Evolutionary conservation across 2,329 filamentous ascomycete species (phyloP), one percentile per base, ranked within the genome.

Genomic region (Nothophoma quercina): DNA sequence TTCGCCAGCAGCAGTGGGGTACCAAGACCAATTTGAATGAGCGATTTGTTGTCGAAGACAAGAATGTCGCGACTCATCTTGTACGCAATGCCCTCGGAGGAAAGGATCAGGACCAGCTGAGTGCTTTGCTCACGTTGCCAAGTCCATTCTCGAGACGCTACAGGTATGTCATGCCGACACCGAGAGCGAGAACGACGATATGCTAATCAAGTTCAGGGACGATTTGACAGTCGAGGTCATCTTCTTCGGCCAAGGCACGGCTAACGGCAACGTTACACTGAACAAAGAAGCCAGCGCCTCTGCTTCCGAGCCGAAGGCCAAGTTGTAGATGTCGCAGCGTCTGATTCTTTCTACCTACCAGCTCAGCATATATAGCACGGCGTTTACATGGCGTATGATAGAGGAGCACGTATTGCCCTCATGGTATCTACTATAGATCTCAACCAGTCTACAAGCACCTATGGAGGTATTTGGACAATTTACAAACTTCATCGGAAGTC

Each of bases 201-300:
- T 21, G 13, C 36, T 47, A 22, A 52, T 8, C 12, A 45, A 62
- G 66, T 39, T 70, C 39, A 93, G 91, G 63, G 95, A 99, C 71
- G 95, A 99, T 72, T 79, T 99, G 58, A 99, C 95, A 0, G 93
- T 99, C 13, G 91, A 99, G 75, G 95, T 99, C 56, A 96, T 99
- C 69, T 99, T 99, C 83, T 99, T 99, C 67, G 95, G 95, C 55
- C 86, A 96, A 63, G 85, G 88, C 28, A 70, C 87, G 45, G 87
- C 87, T 71, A 89, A 83, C 23, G 92, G 93, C 28, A 88, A 88
- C 58, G 88, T 98, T 5, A 84, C 88, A 5, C 74, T 96, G 51
- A 99, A 98, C 75, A 81, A 88, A 59, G 93, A 97, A 68, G 95
- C 95, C 1, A 96, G 88, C 55, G 90, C 89, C 30, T 73, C 79